These are phyloP conservation scores for Epichloe sp. DNA, from an alignment of 2,329 filamentous ascomycete species.

Conservation along the genomic window DNA sequence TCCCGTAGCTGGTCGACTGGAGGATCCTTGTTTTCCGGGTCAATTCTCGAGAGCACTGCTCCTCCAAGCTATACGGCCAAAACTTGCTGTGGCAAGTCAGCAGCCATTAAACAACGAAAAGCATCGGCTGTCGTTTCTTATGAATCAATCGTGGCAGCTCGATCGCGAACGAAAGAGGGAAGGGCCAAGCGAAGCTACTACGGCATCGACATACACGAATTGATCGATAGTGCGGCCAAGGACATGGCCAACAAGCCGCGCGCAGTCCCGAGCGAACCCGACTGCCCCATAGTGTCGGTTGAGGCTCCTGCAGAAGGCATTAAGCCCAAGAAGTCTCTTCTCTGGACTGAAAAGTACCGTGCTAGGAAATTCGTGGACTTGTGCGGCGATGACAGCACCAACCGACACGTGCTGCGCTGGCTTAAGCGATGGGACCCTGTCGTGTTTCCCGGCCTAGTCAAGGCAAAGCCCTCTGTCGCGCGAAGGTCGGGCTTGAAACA, in stretches of 20 bases:
- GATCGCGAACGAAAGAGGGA: constrained; percentile 53
- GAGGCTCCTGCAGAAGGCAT: constrained; percentile 23
- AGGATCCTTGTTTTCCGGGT: constrained; percentile 15
- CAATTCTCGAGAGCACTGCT: constrained; percentile 14
- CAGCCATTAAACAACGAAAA: constrained; percentile 43
- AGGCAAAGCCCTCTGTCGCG: constrained; percentile 35
- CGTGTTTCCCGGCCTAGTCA: constrained; percentile 70
- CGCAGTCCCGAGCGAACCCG: constrained; percentile 13
- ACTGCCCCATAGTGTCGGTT: constrained; percentile 28
- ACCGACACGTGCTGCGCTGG: constrained; percentile 82
- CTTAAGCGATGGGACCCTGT: constrained; percentile 87
- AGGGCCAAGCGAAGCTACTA: constrained; percentile 70
- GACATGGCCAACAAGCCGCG: constrained; percentile 34
- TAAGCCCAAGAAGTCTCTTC: constrained; percentile 38
- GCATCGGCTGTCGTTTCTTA: constrained; percentile 38
- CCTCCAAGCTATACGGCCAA: constrained; percentile 27
- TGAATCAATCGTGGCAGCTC: constrained; percentile 52
- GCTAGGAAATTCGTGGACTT: constrained; percentile 85
- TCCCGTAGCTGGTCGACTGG: constrained; percentile 10
- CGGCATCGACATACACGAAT: constrained; percentile 77
- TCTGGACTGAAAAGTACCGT: constrained; percentile 98
- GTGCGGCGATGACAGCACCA: constrained; percentile 87
- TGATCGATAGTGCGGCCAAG: constrained; percentile 59
- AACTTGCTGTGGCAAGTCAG: constrained; percentile 44
- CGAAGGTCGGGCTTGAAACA: constrained; percentile 29